Percentiles rank a stretch among this genome's conserved stretches.
Evolutionary conservation across 371 early-diverging fungal genomes (phyloP).

Genomic region (Dipsacomyces acuminosporus): DNA sequence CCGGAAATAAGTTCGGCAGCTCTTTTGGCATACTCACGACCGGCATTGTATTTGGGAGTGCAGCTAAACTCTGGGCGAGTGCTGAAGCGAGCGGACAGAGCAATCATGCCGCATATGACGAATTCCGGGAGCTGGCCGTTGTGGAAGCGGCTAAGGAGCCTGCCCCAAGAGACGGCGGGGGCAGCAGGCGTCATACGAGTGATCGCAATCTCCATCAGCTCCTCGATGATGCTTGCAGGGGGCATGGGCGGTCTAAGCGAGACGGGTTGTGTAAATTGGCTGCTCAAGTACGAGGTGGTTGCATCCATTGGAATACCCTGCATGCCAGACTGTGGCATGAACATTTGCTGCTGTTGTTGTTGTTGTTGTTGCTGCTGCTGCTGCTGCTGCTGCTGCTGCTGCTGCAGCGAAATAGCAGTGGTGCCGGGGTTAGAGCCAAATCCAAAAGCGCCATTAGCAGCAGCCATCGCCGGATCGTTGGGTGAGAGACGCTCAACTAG

Average conservation of each 20-base stretch:
- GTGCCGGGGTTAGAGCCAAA: slow-evolving; percentile 35
- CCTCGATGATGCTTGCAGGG: slow-evolving; percentile 30
- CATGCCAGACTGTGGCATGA: slow-evolving; percentile 4
- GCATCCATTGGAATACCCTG: slow-evolving; percentile 10
- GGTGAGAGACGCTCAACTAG: slow-evolving; percentile 46
- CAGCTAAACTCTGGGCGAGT: slow-evolving; percentile 39
- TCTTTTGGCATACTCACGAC: slow-evolving; percentile 41
- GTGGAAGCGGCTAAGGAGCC: slow-evolving; percentile 30
- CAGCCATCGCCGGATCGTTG: slow-evolving; percentile 35
- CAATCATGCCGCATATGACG: slow-evolving; percentile 33
- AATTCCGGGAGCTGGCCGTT: slow-evolving; percentile 41
- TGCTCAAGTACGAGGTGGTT: too few species aligned
- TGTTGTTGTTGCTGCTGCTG: slow-evolving; percentile 2
- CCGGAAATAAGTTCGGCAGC: slow-evolving; percentile 40
- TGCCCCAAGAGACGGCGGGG: slow-evolving; percentile 31
- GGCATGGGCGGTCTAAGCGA: slow-evolving; percentile 7
- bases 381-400: slow-evolving; percentile 2
- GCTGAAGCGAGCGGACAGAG: slow-evolving; percentile 40
- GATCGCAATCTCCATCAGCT: slow-evolving; percentile 39
- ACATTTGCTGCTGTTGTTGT: slow-evolving; percentile 1
- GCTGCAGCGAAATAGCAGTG: too few species aligned
- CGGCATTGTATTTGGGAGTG: slow-evolving; percentile 41
- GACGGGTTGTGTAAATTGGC: too few species aligned
- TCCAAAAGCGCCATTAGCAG: slow-evolving; percentile 22
- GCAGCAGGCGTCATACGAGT: slow-evolving; percentile 32